Base-by-base conservation (phyloP, 352 stramenopile genomes). In the Pythium myriotylum region DNA sequence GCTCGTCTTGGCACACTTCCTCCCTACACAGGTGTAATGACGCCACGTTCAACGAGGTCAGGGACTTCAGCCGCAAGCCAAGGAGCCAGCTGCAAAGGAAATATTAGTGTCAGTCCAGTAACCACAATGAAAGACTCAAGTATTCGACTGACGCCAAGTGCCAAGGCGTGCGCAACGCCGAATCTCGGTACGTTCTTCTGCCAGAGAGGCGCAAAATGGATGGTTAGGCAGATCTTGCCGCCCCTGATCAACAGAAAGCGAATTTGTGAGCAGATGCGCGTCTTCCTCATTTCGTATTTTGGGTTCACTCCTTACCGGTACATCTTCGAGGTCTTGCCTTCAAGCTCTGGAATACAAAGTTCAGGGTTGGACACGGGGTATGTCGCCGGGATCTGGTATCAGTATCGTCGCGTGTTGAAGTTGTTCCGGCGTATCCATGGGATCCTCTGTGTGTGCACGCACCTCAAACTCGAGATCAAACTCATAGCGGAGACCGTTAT, bases 261-360 rank as follows among this genome's bases (percentile, higher is more conserved):
- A 56, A 26, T 13, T 16, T 27, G 29, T 35, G 5, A 14, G 42
- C 27, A 41, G 17, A 32, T 13, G 41, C 41, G 19, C 17, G 14
- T 19, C 7, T 42, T 35, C 26, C 20, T 8, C 14, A 17, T 39
- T 1, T 13, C 1, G n/a, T 27, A 2, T 27, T 23, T 14, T 10
- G 20, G 10, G 35, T 12, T 4, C 6, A 22, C 39, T 27, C 4
- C 70, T 45, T 37, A 86, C 77, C 86, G 69, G 70, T 96, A 96
- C 86, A 96, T 96, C 73, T 96, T 96, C 67, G 86, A 86, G 23
- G 88, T 95, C 70, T 96, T 96, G 33, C 86, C 84, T 16, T 96
- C 86, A 1, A 96, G 81, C 68, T 95, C 86, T 0, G 88, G 88
- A 47, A 96, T 84, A 54, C 85, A 94, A 5, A 94, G 69, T 65